Base-by-base conservation (phyloP, 768 basidiomycete species). In the Tylopilus cervinicoccineus region DNA sequence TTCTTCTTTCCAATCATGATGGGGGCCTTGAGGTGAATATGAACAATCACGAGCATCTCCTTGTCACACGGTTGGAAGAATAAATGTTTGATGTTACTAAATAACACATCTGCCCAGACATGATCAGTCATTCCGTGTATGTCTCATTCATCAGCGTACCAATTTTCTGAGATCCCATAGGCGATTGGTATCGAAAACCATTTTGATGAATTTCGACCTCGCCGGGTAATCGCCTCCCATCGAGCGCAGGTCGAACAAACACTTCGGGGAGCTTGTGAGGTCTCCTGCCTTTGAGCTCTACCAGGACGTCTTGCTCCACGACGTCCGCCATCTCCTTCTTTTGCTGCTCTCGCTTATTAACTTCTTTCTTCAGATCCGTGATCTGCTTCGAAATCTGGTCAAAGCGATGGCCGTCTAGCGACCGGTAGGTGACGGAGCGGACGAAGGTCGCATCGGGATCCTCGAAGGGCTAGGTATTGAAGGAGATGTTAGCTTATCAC, bases 1-100 rank as follows among this genome's bases (percentile, higher is more conserved):
- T 98, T 99, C 73, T 93, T 96, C 76, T 98, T 98, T 52, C 96
- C 95, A 57, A 99, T 90, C 80, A 98, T 95, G 66, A 99, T 97
- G 1, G 96, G 96, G 1, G 92, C 81, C 68, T 81, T 96, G 43
- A 99, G 76, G 65, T 98, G 90, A 43, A 96, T 70, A 65, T 99
- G 96, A 27, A 96, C 82, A 52, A 99, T 86, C 47, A 96, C 94
- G 45, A 97, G 77, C 17, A 98, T 73, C 66, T 99, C 96, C 56
- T 91, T 84, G 55, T 99, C 96, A 60, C 95, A 97, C 2, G 96
- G 95, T 63, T 99, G 96, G 80, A 99, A 98, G 73, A 98, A 96
- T 10, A 98, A 76, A 69, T 99, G 95, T 67, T 95, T 96, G 74
- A 99, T 86, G 66, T 99, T 99, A 71, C 82, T 86, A 73, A 97